phyloP scores from a whole-genome alignment of 2,329 filamentous ascomycete genomes.

The Penicillium brevicompactum region DNA sequence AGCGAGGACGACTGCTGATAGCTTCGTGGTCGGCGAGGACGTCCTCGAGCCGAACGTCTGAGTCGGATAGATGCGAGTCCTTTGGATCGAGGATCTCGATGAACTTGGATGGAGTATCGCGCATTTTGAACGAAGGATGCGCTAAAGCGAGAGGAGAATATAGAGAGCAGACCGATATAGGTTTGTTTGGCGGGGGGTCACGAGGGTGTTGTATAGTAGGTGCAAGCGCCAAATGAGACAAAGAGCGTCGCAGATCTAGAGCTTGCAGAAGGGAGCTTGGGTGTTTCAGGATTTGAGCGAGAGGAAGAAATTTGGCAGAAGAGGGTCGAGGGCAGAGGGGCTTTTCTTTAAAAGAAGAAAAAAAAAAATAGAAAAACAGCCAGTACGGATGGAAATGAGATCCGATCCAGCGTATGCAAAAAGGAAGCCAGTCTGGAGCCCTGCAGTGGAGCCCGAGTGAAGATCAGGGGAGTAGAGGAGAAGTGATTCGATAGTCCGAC shows the following conservation, averaged over 20 bases:
- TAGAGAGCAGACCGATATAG: neutral
- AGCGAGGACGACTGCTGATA: conserved; percentile 36
- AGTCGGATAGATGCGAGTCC: conserved; percentile 39
- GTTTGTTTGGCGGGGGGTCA: neutral
- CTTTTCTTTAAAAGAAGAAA: neutral
- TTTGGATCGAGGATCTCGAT: conserved; percentile 47
- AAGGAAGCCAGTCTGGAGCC: neutral
- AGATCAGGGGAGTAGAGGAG: conserved; percentile 4
- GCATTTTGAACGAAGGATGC: conserved; percentile 21
- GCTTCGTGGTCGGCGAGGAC: conserved; percentile 46
- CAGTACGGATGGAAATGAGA: conserved; percentile 8
- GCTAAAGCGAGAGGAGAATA: neutral
- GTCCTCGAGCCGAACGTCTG: conserved; percentile 47
- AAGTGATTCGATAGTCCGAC: neutral
- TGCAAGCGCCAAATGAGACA: conserved; percentile 17
- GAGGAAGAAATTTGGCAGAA: neutral
- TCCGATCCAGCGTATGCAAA: conserved; percentile 2
- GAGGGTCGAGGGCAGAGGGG: neutral
- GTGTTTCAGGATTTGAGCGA: conserved; percentile 8
- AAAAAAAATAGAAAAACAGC: neutral
- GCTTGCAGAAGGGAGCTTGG: neutral
- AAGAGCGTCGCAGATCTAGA: conserved; percentile 15
- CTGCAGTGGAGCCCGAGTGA: conserved; percentile 9
- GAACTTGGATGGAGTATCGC: conserved; percentile 45
- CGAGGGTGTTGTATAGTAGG: neutral